phyloP scores from a whole-genome alignment of 2,329 filamentous ascomycete species.

The Arthroderma sp. region DNA sequence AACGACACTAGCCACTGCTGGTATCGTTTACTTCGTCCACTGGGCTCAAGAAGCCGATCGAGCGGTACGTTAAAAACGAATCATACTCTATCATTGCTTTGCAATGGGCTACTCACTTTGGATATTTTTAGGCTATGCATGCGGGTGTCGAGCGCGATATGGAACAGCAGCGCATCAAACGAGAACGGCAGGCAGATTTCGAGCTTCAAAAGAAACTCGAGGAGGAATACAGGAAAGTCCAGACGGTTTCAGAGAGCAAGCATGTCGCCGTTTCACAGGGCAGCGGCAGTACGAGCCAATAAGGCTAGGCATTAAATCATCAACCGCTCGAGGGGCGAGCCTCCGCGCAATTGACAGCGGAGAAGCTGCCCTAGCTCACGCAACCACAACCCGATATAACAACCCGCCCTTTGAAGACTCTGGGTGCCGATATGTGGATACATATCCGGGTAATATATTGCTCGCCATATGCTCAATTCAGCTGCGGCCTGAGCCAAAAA shows the following conservation, averaged over 20 bases:
- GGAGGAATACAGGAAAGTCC: constrained; percentile 77
- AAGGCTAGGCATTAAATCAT: constrained; percentile 11
- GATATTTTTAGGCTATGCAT: constrained; percentile 63
- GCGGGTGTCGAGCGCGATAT: constrained; percentile 86
- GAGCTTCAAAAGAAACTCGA: constrained; percentile 79
- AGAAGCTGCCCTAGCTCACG: too few species aligned
- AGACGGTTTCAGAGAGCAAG: constrained; percentile 51
- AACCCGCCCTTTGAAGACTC: too few species aligned
- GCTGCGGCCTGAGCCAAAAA: too few species aligned
- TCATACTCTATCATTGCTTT: neutral
- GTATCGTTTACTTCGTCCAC: constrained; percentile 76
- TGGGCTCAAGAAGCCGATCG: constrained; percentile 75
- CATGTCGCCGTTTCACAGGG: constrained; percentile 1
- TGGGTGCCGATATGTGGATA: too few species aligned
- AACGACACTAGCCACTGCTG: constrained; percentile 61
- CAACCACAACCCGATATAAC: too few species aligned
- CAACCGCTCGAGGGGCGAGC: too few species aligned
- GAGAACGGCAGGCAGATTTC: constrained; percentile 85
- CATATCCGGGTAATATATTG: too few species aligned
- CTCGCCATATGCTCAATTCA: too few species aligned
- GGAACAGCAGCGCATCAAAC: constrained; percentile 82
- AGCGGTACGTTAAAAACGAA: constrained; percentile 44
- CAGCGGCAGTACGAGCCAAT: constrained; percentile 12
- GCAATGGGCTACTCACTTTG: constrained; percentile 6
- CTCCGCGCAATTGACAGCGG: too few species aligned